Conservation (phyloP, 176 grass and related monocot species). For the Cenchrus purpureus region DNA sequence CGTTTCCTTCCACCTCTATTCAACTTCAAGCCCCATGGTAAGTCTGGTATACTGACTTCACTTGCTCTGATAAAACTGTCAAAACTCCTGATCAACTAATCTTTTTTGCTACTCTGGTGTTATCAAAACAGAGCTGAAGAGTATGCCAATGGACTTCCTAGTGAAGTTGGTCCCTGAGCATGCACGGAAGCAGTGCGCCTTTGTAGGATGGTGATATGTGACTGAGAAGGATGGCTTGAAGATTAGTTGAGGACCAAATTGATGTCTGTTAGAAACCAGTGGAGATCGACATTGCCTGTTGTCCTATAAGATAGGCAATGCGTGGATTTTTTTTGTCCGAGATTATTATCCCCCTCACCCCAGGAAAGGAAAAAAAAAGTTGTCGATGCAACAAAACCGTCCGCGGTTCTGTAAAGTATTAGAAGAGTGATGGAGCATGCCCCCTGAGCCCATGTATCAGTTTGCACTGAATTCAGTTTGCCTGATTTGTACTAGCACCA, state of each 20-base stretch:
- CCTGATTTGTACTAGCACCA: slow-evolving; percentile 15
- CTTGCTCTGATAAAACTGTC: neutral
- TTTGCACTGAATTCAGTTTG: slow-evolving; percentile 38
- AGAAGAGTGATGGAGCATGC: slow-evolving; percentile 32
- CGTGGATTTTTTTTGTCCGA: slow-evolving; percentile 39
- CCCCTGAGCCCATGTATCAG: slow-evolving; percentile 31
- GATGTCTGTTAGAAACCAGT: slow-evolving; percentile 20
- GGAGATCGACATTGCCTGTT: slow-evolving; percentile 23
- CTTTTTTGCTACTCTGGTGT: slow-evolving; percentile 6
- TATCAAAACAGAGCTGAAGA: slow-evolving; percentile 75
- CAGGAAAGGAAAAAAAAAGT: neutral
- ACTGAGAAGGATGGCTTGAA: slow-evolving; percentile 30
- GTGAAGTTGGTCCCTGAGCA: slow-evolving; percentile 85
- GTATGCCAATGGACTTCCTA: slow-evolving; percentile 58
- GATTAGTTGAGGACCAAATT: slow-evolving; percentile 38
- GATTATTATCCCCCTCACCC: neutral
- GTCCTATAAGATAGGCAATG: slow-evolving; percentile 19
- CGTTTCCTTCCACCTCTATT: slow-evolving; percentile 88
- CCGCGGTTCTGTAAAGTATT: slow-evolving; percentile 29
- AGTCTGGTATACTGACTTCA: neutral
- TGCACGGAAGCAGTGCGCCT: slow-evolving; percentile 65
- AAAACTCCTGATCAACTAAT: neutral
- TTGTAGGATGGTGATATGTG: slow-evolving; percentile 54
- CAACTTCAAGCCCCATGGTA: slow-evolving; percentile 96
- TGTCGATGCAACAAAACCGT: slow-evolving; percentile 29